Evolutionary conservation across 2,329 filamentous ascomycete genomes (phyloP), one percentile per base, ranked within the genome.

Genomic region (Fusarium sp.): DNA sequence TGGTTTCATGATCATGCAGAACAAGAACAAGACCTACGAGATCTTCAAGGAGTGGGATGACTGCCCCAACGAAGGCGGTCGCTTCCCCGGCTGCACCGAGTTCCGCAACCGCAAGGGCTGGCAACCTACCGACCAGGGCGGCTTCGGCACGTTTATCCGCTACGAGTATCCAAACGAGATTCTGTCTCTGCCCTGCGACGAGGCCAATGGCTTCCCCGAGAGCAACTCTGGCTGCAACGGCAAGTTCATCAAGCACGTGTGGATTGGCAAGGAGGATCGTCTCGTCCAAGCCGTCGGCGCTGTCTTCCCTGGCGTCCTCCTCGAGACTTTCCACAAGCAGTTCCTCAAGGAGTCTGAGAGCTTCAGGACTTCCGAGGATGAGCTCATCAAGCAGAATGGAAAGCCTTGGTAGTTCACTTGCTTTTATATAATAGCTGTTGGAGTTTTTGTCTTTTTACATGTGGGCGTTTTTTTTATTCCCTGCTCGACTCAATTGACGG

Each of bases 1-100:
- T 1, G 85, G 85, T n/a, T 86, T 87, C 78, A 85, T 87, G 75
- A 77, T 87, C 32, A 81, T 84, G 8, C 85, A 87, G 76, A 85
- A 85, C 74, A 84, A 84, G 70, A 72, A 79, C 5, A 81, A 80
- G 65, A 84, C 83, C 0, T 81, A 82, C 69, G 78, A 83, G 34
- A 84, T 87, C 43, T 78, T 87, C 46, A 80, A 83, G 65, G 83
- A 83, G 46, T 87, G 85, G 85, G 78, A 79, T 24, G 76, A 75
- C 44, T 84, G 82, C 57, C 76, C 82, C 24, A 75, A 81, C 30
- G 81, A 83, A 1, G 72, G 76, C 34, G 78, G 78, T 65, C 79
- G 76, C 46, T 78, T 76, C 65, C 79, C 80, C 32, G 77, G 78
- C 8, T 84, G 82, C 69, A 74, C 75, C 27, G 76, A 81, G 49